These are phyloP conservation scores for Glaciozyma antarctica DNA, from an alignment of 768 basidiomycete species.

Conservation along the genomic window DNA sequence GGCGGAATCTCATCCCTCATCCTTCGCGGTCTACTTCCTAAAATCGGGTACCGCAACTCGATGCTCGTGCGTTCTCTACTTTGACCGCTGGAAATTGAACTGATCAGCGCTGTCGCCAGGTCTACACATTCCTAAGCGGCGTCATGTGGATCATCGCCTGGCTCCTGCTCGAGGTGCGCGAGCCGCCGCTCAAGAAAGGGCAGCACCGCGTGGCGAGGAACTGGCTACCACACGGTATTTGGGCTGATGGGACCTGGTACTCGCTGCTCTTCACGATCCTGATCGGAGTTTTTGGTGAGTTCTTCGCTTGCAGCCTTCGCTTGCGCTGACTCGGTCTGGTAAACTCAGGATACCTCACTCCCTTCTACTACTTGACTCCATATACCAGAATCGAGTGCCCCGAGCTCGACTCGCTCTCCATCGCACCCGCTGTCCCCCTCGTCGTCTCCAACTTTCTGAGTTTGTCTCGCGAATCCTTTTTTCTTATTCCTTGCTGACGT, in stretches of 20 bases:
- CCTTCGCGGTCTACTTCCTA: slow-evolving; percentile 31
- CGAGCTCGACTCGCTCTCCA: not conserved
- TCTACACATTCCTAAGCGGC: slow-evolving; percentile 18
- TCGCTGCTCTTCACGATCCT: slow-evolving; percentile 15
- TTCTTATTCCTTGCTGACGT: not conserved
- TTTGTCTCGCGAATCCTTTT: not conserved
- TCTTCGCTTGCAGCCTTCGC: slow-evolving; percentile 4
- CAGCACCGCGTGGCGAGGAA: slow-evolving; percentile 13
- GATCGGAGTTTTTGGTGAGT: slow-evolving; percentile 30
- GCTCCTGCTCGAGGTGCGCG: slow-evolving; percentile 8
- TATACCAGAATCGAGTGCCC: not conserved
- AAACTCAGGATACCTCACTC: not conserved
- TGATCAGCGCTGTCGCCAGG: not conserved
- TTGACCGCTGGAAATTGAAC: not conserved
- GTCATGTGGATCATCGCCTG: slow-evolving; percentile 11
- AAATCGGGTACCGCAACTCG: slow-evolving; percentile 33
- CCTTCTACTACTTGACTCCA: not conserved
- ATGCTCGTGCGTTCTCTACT: slow-evolving; percentile 29
- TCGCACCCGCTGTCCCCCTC: too few species aligned
- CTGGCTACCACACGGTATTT: slow-evolving; percentile 21
- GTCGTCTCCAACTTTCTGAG: too few species aligned
- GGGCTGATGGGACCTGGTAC: slow-evolving; percentile 13
- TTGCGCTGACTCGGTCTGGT: not conserved
- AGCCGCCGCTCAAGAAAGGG: slow-evolving; percentile 7
- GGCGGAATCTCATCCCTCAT: slow-evolving; percentile 32